phyloP scores from a whole-genome alignment of 352 stramenopile species.

The Discostella stelligera region DNA sequence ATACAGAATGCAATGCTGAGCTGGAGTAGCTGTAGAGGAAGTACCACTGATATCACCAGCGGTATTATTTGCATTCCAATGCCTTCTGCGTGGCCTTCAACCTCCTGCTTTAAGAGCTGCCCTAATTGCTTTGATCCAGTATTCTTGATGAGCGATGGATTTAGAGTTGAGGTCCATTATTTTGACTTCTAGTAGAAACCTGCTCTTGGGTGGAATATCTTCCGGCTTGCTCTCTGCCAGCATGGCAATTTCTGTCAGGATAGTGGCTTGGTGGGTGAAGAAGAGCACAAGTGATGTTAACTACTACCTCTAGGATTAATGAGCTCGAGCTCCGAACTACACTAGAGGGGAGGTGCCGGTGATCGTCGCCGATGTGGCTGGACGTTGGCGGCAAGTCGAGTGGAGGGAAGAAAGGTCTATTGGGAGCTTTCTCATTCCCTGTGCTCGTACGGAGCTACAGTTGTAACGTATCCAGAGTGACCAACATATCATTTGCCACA shows the following conservation, averaged over 20 bases:
- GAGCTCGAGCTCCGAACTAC: too few species aligned
- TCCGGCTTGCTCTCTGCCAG: background rate
- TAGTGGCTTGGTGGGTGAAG: background rate
- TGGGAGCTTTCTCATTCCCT: too few species aligned
- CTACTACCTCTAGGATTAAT: too few species aligned
- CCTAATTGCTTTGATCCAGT: constrained; percentile 21
- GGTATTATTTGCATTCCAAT: too few species aligned
- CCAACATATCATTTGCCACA: constrained; percentile 17
- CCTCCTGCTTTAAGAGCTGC: background rate
- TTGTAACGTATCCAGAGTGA: constrained; percentile 11
- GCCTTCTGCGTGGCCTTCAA: background rate
- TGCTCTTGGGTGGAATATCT: constrained; percentile 9
- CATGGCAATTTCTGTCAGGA: constrained; percentile 1
- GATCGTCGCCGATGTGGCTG: too few species aligned
- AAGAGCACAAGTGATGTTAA: too few species aligned
- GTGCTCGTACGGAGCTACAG: too few species aligned
- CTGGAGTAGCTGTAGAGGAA: too few species aligned
- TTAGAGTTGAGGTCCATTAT: background rate
- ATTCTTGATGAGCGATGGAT: constrained; percentile 11
- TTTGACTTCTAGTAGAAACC: constrained; percentile 24
- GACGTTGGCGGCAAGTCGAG: too few species aligned
- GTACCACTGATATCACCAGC: too few species aligned
- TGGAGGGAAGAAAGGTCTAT: too few species aligned
- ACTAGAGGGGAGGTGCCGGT: too few species aligned
- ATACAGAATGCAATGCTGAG: background rate